Conservation (phyloP, 805 yeast genomes). For the Monosporozyma aerobia region DNA sequence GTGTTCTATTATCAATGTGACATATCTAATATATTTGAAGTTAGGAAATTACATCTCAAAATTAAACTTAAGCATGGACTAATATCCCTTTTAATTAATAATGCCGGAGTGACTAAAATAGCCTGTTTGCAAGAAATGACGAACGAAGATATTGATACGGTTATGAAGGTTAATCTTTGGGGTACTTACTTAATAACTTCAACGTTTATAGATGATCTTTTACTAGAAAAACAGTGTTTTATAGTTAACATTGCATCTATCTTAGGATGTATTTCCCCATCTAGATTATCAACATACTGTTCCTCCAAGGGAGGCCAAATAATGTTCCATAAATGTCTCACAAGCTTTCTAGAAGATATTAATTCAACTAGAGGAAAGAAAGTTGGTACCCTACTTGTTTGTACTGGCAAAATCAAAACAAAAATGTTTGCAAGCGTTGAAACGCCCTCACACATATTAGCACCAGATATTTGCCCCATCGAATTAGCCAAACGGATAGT, state of each 20-base stretch:
- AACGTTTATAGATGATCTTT: conserved; percentile 66
- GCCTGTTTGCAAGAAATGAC: conserved; percentile 45
- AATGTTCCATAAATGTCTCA: conserved; percentile 74
- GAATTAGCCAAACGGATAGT: conserved; percentile 55
- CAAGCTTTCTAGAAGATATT: conserved; percentile 42
- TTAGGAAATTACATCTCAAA: conserved; percentile 32
- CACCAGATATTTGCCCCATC: conserved; percentile 71
- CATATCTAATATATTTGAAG: conserved; percentile 44
- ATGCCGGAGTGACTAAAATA: conserved; percentile 71
- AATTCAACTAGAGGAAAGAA: conserved; percentile 13
- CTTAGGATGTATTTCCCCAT: conserved; percentile 78
- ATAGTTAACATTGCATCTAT: conserved; percentile 78
- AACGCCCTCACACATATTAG: conserved; percentile 67
- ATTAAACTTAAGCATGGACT: conserved; percentile 44
- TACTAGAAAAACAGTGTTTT: conserved; percentile 53
- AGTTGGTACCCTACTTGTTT: conserved; percentile 62
- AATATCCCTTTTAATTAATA: conserved; percentile 66
- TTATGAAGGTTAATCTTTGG: conserved; percentile 57
- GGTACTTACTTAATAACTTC: conserved; percentile 65
- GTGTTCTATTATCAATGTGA: conserved; percentile 61
- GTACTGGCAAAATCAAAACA: conserved; percentile 84
- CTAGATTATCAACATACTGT: conserved; percentile 70
- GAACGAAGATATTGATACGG: conserved; percentile 50
- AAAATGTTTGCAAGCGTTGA: conserved; percentile 60
- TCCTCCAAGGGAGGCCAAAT: conserved; percentile 84